Evolutionary conservation across 2,329 filamentous ascomycete species (phyloP), one percentile per base, ranked within the genome.

Genomic region (Pseudocercospora fuligena): DNA sequence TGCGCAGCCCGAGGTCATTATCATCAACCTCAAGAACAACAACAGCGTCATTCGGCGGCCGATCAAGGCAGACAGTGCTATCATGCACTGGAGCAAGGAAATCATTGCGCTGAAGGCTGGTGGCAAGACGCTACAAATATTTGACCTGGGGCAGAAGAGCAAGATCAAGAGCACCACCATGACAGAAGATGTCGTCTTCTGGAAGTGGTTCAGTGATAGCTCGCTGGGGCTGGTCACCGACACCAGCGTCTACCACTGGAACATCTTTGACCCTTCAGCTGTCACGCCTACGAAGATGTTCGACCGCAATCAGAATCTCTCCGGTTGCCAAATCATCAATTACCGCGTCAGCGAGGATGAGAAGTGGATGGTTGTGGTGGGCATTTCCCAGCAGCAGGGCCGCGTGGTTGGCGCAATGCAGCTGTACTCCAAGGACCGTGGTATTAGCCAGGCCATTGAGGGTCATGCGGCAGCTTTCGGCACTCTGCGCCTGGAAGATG

Each of bases 41-140:
- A 97, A 97, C 88, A 94, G 95, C 85, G 89, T 97, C 80, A 95
- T 93, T 75, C 91, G 92, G 77, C 89, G 94, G 79, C 93, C 94
- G 58, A 99, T 99, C 85, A 98, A 97, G 86, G 95, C 95, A 77
- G 95, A 99, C 84, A 98, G 94, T 88, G 95, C 96, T 76, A 97
- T 99, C 80, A 98, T 99, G 95, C 95, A 99, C 88, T 97, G 93
- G 92, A 90, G 87, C 75, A 92, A 91, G 80, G 93, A 97, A 81
- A 92, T 99, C 80, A 98, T 99, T 77, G 95, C 96, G 70, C 88
- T 99, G 73, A 97, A 97, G 83, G 94, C 95, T 58, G 93, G 97
- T 80, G 91, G 91, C 70, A 88, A 93, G 78, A 99, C 95, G 73
- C 88, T 99, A 69, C 96, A 99, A 84, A 97, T 99, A 80, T 99